Percentiles rank a stretch among this genome's conserved stretches.
phyloP scores from a whole-genome alignment of 2,329 filamentous ascomycete species.

The Penicillium freii region DNA sequence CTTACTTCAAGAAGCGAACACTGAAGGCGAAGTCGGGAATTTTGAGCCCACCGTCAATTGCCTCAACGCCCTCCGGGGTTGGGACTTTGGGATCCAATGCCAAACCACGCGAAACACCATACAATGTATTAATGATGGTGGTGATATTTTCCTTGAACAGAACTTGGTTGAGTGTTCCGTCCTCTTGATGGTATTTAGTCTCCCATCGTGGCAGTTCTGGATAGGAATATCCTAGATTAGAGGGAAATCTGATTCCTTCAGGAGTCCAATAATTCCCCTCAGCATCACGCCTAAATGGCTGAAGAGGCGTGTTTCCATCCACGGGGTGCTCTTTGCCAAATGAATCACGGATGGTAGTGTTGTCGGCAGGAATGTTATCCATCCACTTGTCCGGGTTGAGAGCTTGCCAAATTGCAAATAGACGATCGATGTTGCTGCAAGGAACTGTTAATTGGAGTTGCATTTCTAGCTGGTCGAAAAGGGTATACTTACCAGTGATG shows the following conservation, averaged over 20 bases:
- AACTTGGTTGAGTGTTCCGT: conserved; percentile 2
- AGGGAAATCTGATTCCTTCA: neutral
- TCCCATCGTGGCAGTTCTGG: conserved; percentile 7
- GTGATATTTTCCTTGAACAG: conserved; percentile 1
- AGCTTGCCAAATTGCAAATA: conserved; percentile 17
- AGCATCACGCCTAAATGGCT: conserved; percentile 4
- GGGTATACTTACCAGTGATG: conserved; percentile 57
- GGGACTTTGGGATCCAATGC: conserved; percentile 6
- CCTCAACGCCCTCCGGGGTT: conserved; percentile 4
- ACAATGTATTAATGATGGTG: conserved; percentile 1
- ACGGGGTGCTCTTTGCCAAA: conserved; percentile 3
- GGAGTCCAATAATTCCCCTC: conserved; percentile 8
- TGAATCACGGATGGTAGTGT: conserved; percentile 5
- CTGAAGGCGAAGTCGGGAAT: conserved; percentile 12
- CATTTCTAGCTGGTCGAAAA: neutral
- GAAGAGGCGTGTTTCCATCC: conserved; percentile 3
- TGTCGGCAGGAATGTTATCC: conserved; percentile 2
- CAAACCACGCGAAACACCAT: conserved; percentile 10
- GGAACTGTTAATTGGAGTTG: neutral
- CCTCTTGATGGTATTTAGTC: neutral
- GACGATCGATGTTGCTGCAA: conserved; percentile 18
- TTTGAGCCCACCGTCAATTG: conserved; percentile 9
- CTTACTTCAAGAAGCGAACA: conserved; percentile 11
- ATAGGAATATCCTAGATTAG: conserved; percentile 9
- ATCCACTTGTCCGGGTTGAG: conserved; percentile 9